These are phyloP conservation scores for Fusarium incarnatum DNA, from an alignment of 2,329 filamentous ascomycete species.

Conservation along the genomic window DNA sequence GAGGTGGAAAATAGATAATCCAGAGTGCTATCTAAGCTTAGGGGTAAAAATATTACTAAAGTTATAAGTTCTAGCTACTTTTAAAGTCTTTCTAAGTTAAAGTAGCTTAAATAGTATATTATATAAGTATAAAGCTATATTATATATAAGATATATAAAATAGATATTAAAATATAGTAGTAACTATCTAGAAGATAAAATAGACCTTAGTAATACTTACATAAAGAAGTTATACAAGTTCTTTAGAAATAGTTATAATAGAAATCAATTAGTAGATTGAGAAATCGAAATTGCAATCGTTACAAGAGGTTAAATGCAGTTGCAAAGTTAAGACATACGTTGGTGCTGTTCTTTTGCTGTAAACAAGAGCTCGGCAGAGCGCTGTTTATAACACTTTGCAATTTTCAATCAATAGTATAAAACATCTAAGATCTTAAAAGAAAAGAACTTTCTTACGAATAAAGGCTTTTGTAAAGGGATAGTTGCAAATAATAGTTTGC, in stretches of 20 bases:
- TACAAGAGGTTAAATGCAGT: neutral
- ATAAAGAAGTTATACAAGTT: neutral
- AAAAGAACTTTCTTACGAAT: neutral
- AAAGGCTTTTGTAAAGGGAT: neutral
- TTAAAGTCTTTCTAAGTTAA: neutral
- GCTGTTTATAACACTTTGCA: neutral
- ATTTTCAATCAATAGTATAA: neutral
- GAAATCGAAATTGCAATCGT: neutral
- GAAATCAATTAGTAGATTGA: neutral
- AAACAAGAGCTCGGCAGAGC: neutral
- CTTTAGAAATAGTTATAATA: neutral
- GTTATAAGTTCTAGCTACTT: neutral
- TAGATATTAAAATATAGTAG: neutral
- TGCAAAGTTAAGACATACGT: neutral
- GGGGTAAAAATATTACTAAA: neutral
- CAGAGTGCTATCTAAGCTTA: neutral
- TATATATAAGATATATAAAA: neutral
- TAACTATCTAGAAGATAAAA: neutral
- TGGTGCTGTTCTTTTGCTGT: no score
- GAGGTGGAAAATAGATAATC: constrained; percentile 23
- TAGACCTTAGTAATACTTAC: neutral
- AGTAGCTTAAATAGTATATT: neutral
- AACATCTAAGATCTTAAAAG: neutral
- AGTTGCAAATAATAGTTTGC: neutral
- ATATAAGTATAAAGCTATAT: neutral